phyloP scores from a whole-genome alignment of 169 alveolate genomes.

The Plasmodium gonderi region DNA sequence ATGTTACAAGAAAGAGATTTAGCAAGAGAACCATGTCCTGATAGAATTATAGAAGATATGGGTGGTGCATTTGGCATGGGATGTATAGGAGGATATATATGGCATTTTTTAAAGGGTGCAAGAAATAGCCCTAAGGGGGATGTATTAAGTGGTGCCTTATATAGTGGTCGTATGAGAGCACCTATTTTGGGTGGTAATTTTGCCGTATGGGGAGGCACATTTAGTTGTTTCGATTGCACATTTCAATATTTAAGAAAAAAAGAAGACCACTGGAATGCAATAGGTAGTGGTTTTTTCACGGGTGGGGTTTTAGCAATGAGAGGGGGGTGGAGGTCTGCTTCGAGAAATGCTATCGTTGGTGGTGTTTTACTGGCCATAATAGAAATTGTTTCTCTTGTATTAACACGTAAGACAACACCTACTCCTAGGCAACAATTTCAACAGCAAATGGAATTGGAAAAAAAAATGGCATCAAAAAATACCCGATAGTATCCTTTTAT shows the following conservation, averaged over 20 bases:
- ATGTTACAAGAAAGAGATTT: constrained; percentile 86
- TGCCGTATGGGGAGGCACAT: constrained; percentile 98
- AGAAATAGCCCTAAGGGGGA: constrained; percentile 93
- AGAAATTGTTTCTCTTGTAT: constrained; percentile 90
- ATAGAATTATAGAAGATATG: constrained; percentile 95
- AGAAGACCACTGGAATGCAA: constrained; percentile 96
- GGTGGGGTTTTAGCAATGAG: constrained; percentile 95
- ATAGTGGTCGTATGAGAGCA: constrained; percentile 92
- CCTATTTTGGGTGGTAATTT: constrained; percentile 96
- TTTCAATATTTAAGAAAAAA: constrained; percentile 91
- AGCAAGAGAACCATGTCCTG: constrained; percentile 96
- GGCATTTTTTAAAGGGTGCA: constrained; percentile 94
- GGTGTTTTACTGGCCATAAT: constrained; percentile 91
- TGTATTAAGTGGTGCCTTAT: constrained; percentile 92
- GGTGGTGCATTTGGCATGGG: constrained; percentile 99
- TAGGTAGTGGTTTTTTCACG: constrained; percentile 94
- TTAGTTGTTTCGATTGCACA: constrained; percentile 94
- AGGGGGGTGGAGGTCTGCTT: constrained; percentile 89
- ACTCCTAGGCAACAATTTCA: constrained; percentile 91
- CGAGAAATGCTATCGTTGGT: constrained; percentile 92
- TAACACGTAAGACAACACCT: constrained; percentile 85
- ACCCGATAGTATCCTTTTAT: constrained; percentile 3
- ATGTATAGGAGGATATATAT: constrained; percentile 94
- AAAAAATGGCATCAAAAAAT: constrained; percentile 74
- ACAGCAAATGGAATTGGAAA: constrained; percentile 85